These are phyloP conservation scores for Serpula lacrymans DNA, from an alignment of 768 basidiomycete genomes.

Conservation along the genomic window DNA sequence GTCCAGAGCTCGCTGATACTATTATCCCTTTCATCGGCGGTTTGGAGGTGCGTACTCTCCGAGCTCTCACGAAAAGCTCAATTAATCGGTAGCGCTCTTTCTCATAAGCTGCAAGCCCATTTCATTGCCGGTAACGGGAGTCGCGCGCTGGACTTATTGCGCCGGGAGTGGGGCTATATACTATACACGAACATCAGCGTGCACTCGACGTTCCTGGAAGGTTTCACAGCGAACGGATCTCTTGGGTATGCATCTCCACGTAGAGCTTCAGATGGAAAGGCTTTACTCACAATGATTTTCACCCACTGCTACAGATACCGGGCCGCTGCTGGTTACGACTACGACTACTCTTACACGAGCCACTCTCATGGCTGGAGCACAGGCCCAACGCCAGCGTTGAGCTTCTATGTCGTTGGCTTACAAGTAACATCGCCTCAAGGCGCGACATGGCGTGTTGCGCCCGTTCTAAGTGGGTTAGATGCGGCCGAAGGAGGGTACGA, in stretches of 20 bases:
- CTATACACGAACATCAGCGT: conserved; percentile 14
- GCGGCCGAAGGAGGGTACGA: background rate
- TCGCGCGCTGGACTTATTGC: conserved; percentile 14
- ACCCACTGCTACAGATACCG: conserved; percentile 6
- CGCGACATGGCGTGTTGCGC: conserved; percentile 8
- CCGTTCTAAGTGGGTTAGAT: conserved; percentile 5
- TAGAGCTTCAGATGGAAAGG: background rate
- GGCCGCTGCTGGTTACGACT: conserved; percentile 8
- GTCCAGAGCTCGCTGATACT: conserved; percentile 16
- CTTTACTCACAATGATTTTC: background rate
- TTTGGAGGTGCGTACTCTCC: conserved; percentile 9
- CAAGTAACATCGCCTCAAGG: conserved; percentile 10
- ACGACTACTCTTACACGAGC: conserved; percentile 12
- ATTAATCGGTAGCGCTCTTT: background rate
- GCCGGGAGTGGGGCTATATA: conserved; percentile 17
- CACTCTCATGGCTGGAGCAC: conserved; percentile 19
- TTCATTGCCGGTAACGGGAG: conserved; percentile 13
- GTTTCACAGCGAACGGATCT: conserved; percentile 16
- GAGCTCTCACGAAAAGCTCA: background rate
- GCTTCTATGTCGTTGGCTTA: conserved; percentile 15
- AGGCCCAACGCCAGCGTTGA: conserved; percentile 17
- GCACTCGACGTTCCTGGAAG: conserved; percentile 14
- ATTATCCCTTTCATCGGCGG: conserved; percentile 17
- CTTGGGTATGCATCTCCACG: background rate
- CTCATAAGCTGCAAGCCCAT: conserved; percentile 15